Evolutionary conservation across 176 grass and related monocot species (phyloP), one percentile per base, ranked within the genome.

Genomic region (Metroxylon sagu): DNA sequence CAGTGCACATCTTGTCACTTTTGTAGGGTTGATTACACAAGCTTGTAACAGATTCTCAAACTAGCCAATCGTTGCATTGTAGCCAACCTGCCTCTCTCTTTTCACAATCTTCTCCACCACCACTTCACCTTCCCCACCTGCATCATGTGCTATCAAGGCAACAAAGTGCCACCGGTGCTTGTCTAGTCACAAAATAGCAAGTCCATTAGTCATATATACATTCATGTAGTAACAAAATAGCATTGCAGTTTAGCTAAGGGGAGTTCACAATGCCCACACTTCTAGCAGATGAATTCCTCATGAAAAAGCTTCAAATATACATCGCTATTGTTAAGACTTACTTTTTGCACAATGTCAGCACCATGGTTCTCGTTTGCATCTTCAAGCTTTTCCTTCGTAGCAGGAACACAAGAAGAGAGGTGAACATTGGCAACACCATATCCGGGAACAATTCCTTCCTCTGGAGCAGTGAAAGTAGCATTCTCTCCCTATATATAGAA

Each of bases 41-140:
- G 84, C 25, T 30, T 67, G 52, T 82, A 95, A 82, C 52, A 89
- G 50, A 84, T 95, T 95, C 83, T 95, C 83, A 0, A 86, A 84
- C 27, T 65, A 72, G 82, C 89, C 79, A 0, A 50, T 58, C 79
- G 78, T 82, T 15, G 84, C 84, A 27, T 87, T 87, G 70, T 82
- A 82, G 3, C 79, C 84, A 4, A 66, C 50, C 51, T 82, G 74
- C 84, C 79, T 78, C 18, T 70, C 75, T 1, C 74, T 19, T 0
- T 79, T 74, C 61, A 31, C 77, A 55, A 87, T 67, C 79, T 87
- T 87, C 79, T 87, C 84, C 19, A 82, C 61, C 0, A 78, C 84
- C 3, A 87, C 84, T 66, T 82, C 83, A 16, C 83, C 83, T 54
- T 86, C 79, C 10, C 82, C 74, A 56, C 83, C 78, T 17, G 83